A percentile compares a stretch with the other conserved stretches of the same genome.
Conservation (phyloP, 2,329 filamentous ascomycete species). For the Corynespora cassiicola region DNA sequence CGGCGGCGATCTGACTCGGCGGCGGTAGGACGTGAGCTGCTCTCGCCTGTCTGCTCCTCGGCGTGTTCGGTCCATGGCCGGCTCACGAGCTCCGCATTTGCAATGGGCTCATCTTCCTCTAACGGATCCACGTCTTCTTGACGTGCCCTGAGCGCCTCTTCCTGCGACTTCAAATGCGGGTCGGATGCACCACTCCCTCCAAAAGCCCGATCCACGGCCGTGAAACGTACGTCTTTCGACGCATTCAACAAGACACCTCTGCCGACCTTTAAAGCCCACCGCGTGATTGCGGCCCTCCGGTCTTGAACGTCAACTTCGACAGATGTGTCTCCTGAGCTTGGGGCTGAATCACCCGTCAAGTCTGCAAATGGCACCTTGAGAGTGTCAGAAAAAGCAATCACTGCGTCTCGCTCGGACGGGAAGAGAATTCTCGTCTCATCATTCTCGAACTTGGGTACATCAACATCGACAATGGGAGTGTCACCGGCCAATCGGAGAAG, state of each 20-base stretch:
- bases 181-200: slow-evolving; percentile 62
- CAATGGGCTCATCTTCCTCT: slow-evolving; percentile 52
- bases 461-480: slow-evolving; percentile 60
- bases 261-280: slow-evolving; percentile 67
- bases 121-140: slow-evolving; percentile 58
- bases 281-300: slow-evolving; percentile 52
- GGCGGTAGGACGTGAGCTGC: slow-evolving; percentile 9
- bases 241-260: slow-evolving; percentile 66
- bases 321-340: slow-evolving; percentile 22
- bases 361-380: slow-evolving; percentile 61
- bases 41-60: slow-evolving; percentile 11
- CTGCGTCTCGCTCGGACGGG: slow-evolving; percentile 59
- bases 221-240: slow-evolving; percentile 62
- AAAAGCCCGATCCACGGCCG: slow-evolving; percentile 66
- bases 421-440: slow-evolving; percentile 62
- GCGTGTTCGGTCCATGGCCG: slow-evolving; percentile 17
- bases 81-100: slow-evolving; percentile 33
- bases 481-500: slow-evolving; percentile 61
- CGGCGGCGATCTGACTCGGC: slow-evolving; percentile 5
- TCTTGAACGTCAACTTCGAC: slow-evolving; percentile 47
- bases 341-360: slow-evolving; percentile 49
- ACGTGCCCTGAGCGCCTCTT: slow-evolving; percentile 42
- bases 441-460: slow-evolving; percentile 64
- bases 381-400: slow-evolving; percentile 62
- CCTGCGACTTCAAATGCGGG: slow-evolving; percentile 47